Base-by-base conservation (phyloP, 495 filamentous ascomycete genomes). In the Viridothelium virens region DNA sequence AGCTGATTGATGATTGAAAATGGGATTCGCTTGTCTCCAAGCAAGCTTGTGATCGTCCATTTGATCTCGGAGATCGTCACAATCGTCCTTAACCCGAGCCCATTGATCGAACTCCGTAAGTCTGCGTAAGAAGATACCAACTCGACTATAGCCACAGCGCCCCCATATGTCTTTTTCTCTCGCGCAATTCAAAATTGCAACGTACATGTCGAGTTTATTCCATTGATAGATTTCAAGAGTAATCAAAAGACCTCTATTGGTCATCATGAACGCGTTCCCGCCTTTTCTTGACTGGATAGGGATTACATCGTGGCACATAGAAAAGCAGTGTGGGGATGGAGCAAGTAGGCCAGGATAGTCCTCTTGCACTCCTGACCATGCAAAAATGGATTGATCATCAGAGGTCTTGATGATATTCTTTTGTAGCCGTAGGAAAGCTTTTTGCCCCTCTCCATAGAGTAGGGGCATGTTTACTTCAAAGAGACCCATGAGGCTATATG, bases 391-490 rank as follows among this genome's bases (percentile, higher is more conserved):
- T 46, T 44, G 63, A 25, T 70, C 68, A 36, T 38, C 34, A n/a
- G 44, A 46, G 12, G 34, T 39, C 7, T 38, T 53, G 1, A 68
- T 50, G 0, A 68, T 65, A 50, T 70, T 63, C 47, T 70, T 63
- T 61, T 70, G 66, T 14, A 70, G 37, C 2, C 69, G 62, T 5
- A 37, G 5, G 63, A 68, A 70, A 1, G 69, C 69, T 25, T 61
- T 63, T 6, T 63, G 12, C 0, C 69, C 62, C 38, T 72, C 70
- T 6, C 70, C 70, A 56, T 72, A 70, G 3, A 70, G 47, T 7
- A 72, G 38, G 6, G 70, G 68, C 70, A 72, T 70, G 50, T 72
- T 72, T 5, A 72, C 56, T 38, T 64, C 66, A 5, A 70, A 65
- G 7, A 72, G 39, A 14, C 70, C 68, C 31, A 72, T 46, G 5